phyloP scores from a whole-genome alignment of 495 filamentous ascomycete species.

The Aeminium ludgeri region DNA sequence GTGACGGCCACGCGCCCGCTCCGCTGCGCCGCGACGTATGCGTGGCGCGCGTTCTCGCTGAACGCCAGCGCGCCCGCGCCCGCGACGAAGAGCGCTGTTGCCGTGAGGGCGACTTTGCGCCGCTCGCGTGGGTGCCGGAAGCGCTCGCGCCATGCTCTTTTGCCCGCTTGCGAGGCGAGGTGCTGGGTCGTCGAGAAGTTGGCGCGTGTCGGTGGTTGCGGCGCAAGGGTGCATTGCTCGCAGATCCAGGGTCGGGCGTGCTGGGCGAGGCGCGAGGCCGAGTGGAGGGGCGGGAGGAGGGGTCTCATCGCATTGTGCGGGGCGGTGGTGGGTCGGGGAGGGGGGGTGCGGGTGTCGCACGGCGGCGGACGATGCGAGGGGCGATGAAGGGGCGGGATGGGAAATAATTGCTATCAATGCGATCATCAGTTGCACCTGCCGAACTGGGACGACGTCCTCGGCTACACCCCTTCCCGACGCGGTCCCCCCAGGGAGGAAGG shows the following conservation, averaged over 20 bases:
- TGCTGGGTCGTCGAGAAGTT: constrained; percentile 9
- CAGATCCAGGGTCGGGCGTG: constrained; percentile 1
- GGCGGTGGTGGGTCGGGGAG: too few relatives aligned
- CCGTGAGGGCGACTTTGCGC: constrained; percentile 12
- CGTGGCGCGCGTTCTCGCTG: constrained; percentile 55
- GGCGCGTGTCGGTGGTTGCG: not conserved
- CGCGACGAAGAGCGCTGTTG: constrained; percentile 11
- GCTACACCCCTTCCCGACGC: too few relatives aligned
- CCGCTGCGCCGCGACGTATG: constrained; percentile 55
- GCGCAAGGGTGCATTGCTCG: not conserved
- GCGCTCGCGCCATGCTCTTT: constrained; percentile 11
- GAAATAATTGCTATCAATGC: too few relatives aligned
- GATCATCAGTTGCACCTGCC: too few relatives aligned
- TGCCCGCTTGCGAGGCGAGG: constrained; percentile 8
- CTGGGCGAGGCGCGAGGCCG: not conserved
- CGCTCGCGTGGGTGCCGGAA: not conserved
- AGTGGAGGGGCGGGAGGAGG: not conserved
- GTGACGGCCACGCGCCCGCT: constrained; percentile 63
- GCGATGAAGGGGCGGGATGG: too few relatives aligned
- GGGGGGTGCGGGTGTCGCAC: too few relatives aligned
- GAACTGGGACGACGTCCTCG: too few relatives aligned
- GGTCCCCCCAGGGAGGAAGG: too few relatives aligned
- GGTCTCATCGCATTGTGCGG: constrained; percentile 4
- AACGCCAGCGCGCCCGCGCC: constrained; percentile 42
- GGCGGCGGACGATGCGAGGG: too few relatives aligned